Base-by-base conservation (phyloP, 306 rosid genomes). In the Citrullus amarus region DNA sequence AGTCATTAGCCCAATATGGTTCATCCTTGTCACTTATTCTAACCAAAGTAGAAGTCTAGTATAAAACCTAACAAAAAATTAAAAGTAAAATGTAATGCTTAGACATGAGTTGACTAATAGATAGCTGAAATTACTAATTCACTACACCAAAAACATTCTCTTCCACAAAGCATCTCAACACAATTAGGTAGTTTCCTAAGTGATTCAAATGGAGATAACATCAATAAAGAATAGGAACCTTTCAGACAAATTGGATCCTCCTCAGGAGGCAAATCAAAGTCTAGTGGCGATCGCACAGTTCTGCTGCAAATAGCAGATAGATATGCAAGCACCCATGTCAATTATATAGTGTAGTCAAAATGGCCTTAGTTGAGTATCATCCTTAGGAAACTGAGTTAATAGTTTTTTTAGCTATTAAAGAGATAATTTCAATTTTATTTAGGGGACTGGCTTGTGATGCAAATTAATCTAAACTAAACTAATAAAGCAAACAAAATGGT, bases 191-290 rank as follows among this genome's bases (percentile, higher is more conserved):
- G 32, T 22, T 68, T 46, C 51, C 32, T 25, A 50, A 46, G 39
- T 5, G 39, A 36, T 36, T 36, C 39, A 25, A 70, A 28, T 54
- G 13, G n/a, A 13, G 4, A 22, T 22, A 14, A n/a, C 53, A 68
- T 6, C 15, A 11, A 13, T 2, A 46, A 25, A 46, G 15, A 46
- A 13, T 2, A 43, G 12, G 5, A 70, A 87, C 88, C 88, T 71
- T 66, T 14, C 2, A 46, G n/a, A 41, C 82, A 77, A 81, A 86
- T 81, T 16, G 86, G 77, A 54, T 85, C 79, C 30, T 46, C 60
- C 39, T 30, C 77, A 5, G 82, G 83, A 9, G 86, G 89, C 16
- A 88, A 81, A 79, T 82, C 88, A 36, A 84, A 82, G 22, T 84
- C 84, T 0, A 78, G 90, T 69, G 62, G 91, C 88, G 61, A 81